Evolutionary conservation across 129 eudicot species (phyloP).

Genomic region (Flaveria trinervia): DNA sequence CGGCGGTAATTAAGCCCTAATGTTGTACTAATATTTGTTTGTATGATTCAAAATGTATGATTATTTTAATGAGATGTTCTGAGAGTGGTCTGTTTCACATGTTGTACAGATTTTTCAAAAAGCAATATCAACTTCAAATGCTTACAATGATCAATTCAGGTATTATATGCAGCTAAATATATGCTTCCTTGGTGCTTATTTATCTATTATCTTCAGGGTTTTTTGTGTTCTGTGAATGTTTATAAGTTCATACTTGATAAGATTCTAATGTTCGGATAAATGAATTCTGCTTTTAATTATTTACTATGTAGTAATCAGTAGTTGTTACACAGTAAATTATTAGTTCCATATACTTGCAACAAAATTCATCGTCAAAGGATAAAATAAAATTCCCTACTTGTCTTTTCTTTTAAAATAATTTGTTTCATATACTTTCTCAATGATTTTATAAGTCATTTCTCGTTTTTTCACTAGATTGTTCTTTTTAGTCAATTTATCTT

Average conservation of each 20-base stretch:
- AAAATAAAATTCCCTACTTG: too few species aligned
- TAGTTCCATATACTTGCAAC: too few species aligned
- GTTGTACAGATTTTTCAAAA: slow-evolving; percentile 91
- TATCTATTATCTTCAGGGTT: neutral
- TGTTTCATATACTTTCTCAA: too few species aligned
- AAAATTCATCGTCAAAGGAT: too few species aligned
- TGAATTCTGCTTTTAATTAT: neutral
- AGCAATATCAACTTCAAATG: slow-evolving; percentile 96
- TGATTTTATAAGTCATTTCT: neutral
- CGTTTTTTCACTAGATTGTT: neutral
- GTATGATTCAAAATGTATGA: neutral
- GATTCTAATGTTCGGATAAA: neutral
- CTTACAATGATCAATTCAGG: slow-evolving; percentile 99
- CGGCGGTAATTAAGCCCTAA: slow-evolving; percentile 63
- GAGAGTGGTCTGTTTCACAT: too few species aligned
- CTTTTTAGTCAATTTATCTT: neutral
- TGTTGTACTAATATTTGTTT: slow-evolving; percentile 9
- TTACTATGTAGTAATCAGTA: too few species aligned
- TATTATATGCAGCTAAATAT: slow-evolving; percentile 16
- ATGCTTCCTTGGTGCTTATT: neutral
- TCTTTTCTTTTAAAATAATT: too few species aligned
- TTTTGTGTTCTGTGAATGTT: neutral
- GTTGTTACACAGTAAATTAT: too few species aligned
- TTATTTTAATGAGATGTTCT: neutral
- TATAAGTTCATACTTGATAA: neutral